Evolutionary conservation across 2,329 filamentous ascomycete genomes (phyloP).

Genomic region (Talaromyces albobiverticillius): DNA sequence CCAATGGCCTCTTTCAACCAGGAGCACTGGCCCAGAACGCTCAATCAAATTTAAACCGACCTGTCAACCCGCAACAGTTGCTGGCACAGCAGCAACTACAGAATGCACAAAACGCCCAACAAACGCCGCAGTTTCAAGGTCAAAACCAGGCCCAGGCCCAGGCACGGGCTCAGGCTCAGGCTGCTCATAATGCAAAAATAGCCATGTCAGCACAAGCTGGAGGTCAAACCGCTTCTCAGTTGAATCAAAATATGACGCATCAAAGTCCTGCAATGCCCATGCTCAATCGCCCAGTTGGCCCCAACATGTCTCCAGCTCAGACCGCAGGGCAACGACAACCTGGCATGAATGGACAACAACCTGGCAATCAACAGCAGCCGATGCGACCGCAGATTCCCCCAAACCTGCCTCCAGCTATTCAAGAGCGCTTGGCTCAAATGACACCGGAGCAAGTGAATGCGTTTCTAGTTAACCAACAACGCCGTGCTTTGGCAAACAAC

Average conservation of each 20-base stretch:
- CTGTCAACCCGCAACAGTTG: constrained; percentile 40
- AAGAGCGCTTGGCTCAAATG: constrained; percentile 35
- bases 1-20: constrained; percentile 40
- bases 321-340: constrained; percentile 31
- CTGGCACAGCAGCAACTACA: constrained; percentile 36
- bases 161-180: constrained; percentile 34
- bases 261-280: constrained; percentile 41
- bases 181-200: constrained; percentile 45
- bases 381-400: constrained; percentile 32
- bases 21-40: constrained; percentile 35
- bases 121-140: constrained; percentile 35
- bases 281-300: constrained; percentile 42
- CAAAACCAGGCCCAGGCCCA: constrained; percentile 33
- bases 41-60: constrained; percentile 36
- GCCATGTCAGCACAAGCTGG: constrained; percentile 45
- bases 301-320: constrained; percentile 38
- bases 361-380: constrained; percentile 28
- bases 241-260: constrained; percentile 38
- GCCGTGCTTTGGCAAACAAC: constrained; percentile 28
- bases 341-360: constrained; percentile 29
- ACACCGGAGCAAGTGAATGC: constrained; percentile 32
- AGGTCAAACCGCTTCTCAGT: constrained; percentile 37
- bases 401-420: constrained; percentile 32
- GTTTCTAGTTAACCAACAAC: constrained; percentile 34
- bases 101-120: constrained; percentile 39